phyloP scores from a whole-genome alignment of 139 green algal species.

The Chlorella sp. region DNA sequence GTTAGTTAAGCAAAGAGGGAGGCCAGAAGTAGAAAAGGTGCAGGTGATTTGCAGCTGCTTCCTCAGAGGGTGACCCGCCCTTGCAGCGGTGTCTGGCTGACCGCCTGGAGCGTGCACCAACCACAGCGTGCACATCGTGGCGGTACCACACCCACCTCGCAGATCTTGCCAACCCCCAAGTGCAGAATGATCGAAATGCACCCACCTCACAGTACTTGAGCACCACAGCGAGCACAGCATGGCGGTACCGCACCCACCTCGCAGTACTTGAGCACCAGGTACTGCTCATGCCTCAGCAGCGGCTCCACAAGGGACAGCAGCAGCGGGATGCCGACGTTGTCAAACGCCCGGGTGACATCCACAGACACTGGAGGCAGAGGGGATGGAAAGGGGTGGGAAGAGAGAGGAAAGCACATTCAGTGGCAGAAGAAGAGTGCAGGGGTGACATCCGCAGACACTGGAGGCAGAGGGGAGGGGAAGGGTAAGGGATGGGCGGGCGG shows the following conservation, averaged over 20 bases:
- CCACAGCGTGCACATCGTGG: background rate
- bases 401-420: background rate
- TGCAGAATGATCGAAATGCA: background rate
- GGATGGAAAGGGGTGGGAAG: background rate
- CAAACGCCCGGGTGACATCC: constrained; percentile 84
- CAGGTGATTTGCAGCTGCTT: no score
- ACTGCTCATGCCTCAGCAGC: constrained; percentile 60
- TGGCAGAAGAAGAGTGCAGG: background rate
- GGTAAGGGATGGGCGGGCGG: no score
- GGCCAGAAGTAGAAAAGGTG: no score
- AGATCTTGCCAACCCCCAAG: background rate
- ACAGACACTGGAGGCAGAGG: background rate
- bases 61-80: background rate
- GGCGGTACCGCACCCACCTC: constrained; percentile 40
- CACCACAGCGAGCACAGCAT: background rate
- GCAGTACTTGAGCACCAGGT: constrained; percentile 67
- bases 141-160: background rate
- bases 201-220: constrained; percentile 63
- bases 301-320: constrained; percentile 64
- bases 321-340: constrained; percentile 64
- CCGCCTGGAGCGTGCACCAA: no score
- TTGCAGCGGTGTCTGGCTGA: no score
- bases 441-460: no score
- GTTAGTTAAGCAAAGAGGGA: background rate
- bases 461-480: background rate